Evolutionary conservation across 2,329 filamentous ascomycete species (phyloP).

Genomic region (Talaromyces atroroseus): DNA sequence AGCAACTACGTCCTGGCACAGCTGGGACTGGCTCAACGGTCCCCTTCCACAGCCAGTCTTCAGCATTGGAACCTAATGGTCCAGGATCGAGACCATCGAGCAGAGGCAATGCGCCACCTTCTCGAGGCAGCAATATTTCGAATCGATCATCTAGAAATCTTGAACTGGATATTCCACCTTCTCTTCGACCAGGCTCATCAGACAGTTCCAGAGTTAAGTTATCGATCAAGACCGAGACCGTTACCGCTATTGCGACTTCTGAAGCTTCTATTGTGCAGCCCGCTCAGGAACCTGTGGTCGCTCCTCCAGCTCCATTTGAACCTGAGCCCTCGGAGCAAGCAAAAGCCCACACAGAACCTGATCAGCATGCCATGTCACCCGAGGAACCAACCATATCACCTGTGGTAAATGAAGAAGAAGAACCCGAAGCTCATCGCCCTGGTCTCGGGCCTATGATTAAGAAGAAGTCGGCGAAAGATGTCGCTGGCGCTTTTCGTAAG

Average conservation of each 20-base stretch:
- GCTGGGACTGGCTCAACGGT: constrained; percentile 20
- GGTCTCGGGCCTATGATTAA: constrained; percentile 89
- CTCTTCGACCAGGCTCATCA: constrained; percentile 20
- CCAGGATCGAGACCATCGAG: constrained; percentile 27
- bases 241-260: not conserved
- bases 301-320: not conserved
- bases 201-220: constrained; percentile 7
- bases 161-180: constrained; percentile 18
- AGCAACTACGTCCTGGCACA: constrained; percentile 27
- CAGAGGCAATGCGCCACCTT: constrained; percentile 19
- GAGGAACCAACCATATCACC: constrained; percentile 1
- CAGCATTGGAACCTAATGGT: constrained; percentile 25
- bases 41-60: constrained; percentile 17
- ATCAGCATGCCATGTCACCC: not conserved
- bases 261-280: not conserved
- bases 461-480: constrained; percentile 64
- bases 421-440: constrained; percentile 53
- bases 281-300: not conserved
- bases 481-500: constrained; percentile 73
- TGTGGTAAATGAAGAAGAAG: constrained; percentile 4
- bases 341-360: constrained; percentile 16
- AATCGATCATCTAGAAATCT: constrained; percentile 15
- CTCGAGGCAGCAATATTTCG: constrained; percentile 26
- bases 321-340: constrained; percentile 14
- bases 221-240: constrained; percentile 11